Conservation (phyloP, 805 yeast genomes). For the Suhomyces prunicola region DNA sequence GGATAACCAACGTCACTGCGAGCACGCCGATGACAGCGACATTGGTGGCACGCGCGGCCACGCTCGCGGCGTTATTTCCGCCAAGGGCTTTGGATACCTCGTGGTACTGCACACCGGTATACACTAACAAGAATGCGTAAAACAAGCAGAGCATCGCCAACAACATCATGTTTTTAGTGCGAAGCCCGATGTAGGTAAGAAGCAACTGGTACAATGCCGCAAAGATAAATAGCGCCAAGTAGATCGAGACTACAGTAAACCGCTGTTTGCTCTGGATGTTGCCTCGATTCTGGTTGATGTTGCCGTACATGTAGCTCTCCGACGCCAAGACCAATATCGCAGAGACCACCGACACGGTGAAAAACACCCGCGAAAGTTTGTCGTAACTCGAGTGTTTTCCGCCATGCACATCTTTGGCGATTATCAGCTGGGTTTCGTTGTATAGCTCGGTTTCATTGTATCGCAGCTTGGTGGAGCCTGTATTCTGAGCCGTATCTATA, state of each 20-base stretch:
- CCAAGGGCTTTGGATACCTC: constrained; percentile 32
- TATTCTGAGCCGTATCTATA: not conserved
- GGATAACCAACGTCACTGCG: constrained; percentile 32
- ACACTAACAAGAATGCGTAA: constrained; percentile 41
- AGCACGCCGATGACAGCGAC: constrained; percentile 43
- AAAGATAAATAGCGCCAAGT: constrained; percentile 47
- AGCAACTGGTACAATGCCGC: constrained; percentile 42
- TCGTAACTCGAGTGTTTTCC: constrained; percentile 1
- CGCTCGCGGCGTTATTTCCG: constrained; percentile 22
- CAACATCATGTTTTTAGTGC: constrained; percentile 37
- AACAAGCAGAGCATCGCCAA: constrained; percentile 39
- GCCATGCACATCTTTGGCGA: not conserved
- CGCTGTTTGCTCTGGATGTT: constrained; percentile 14
- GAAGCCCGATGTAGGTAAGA: constrained; percentile 37
- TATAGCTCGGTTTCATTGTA: not conserved
- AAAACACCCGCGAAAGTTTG: constrained; percentile 14
- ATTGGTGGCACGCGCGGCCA: constrained; percentile 35
- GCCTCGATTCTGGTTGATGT: constrained; percentile 31
- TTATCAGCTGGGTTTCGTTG: not conserved
- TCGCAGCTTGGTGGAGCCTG: not conserved
- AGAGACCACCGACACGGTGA: constrained; percentile 28
- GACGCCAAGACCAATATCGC: constrained; percentile 34
- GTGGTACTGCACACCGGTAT: constrained; percentile 45
- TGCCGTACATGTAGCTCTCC: constrained; percentile 40
- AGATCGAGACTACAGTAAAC: constrained; percentile 35